Evolutionary conservation across 73 alveolate species (phyloP).

Genomic region (Blepharisma stoltei): DNA sequence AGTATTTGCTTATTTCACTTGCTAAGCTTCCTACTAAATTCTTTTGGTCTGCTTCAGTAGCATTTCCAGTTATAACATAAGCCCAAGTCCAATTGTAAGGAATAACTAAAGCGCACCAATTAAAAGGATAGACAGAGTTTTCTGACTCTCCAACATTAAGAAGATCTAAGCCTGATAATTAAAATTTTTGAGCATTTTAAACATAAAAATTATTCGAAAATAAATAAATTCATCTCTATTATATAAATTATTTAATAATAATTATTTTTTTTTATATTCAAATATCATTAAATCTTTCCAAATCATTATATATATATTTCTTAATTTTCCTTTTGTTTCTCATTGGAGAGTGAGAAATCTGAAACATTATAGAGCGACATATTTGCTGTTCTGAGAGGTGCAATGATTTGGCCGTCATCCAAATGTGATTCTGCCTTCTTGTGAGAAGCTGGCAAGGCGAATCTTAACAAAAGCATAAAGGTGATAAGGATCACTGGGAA

Average conservation of each 20-base stretch:
- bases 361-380: neutral
- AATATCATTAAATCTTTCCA: too few relatives aligned
- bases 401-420: neutral
- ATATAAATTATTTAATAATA: too few relatives aligned
- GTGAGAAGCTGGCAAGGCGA: constrained; percentile 5
- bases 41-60: neutral
- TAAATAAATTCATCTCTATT: too few relatives aligned
- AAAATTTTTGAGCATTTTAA: too few relatives aligned
- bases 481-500: constrained; percentile 66
- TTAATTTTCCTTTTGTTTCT: too few relatives aligned
- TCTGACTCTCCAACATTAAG: neutral
- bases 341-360: neutral
- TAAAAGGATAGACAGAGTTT: neutral
- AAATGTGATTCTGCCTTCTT: neutral
- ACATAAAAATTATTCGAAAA: too few relatives aligned
- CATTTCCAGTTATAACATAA: neutral
- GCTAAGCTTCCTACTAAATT: neutral
- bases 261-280: too few relatives aligned
- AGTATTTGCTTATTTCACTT: neutral
- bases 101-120: neutral
- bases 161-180: neutral
- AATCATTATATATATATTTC: too few relatives aligned
- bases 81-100: constrained; percentile 16
- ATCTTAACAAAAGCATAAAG: neutral
- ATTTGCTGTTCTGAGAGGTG: neutral